Conservation (phyloP, 306 rosid species). For the Lathyrus tuberosus region DNA sequence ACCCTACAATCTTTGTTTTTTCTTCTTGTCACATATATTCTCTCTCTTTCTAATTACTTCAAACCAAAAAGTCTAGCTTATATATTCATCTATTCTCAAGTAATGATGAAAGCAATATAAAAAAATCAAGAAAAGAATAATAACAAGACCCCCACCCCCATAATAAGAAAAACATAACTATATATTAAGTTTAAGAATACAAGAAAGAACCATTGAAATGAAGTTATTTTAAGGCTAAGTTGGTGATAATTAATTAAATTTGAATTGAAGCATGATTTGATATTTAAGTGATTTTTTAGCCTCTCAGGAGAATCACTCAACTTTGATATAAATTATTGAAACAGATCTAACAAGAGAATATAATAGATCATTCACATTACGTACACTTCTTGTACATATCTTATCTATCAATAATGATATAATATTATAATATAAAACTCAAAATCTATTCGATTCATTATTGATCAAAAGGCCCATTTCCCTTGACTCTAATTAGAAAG, state of each 20-base stretch:
- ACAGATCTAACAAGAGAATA: slow-evolving; percentile 2
- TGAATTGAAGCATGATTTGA: not conserved
- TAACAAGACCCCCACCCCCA: not conserved
- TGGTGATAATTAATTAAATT: not conserved
- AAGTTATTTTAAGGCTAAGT: not conserved
- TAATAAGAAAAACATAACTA: not conserved
- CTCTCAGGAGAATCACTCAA: not conserved
- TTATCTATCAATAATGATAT: not conserved
- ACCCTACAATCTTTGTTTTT: not conserved
- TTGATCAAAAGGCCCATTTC: not conserved
- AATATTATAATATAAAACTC: not conserved
- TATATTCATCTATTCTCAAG: not conserved
- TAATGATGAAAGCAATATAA: not conserved
- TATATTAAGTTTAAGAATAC: not conserved
- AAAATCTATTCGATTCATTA: too few relatives aligned
- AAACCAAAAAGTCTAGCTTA: not conserved
- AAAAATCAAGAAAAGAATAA: not conserved
- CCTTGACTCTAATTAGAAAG: not conserved
- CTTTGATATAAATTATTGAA: not conserved
- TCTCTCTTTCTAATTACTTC: not conserved
- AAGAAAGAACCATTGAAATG: not conserved
- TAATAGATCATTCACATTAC: not conserved
- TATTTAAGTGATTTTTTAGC: not conserved
- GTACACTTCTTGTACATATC: not conserved
- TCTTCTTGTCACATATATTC: slow-evolving; percentile 7